These are phyloP conservation scores for Coniella vitis DNA, from an alignment of 2,329 filamentous ascomycete species.

Conservation along the genomic window DNA sequence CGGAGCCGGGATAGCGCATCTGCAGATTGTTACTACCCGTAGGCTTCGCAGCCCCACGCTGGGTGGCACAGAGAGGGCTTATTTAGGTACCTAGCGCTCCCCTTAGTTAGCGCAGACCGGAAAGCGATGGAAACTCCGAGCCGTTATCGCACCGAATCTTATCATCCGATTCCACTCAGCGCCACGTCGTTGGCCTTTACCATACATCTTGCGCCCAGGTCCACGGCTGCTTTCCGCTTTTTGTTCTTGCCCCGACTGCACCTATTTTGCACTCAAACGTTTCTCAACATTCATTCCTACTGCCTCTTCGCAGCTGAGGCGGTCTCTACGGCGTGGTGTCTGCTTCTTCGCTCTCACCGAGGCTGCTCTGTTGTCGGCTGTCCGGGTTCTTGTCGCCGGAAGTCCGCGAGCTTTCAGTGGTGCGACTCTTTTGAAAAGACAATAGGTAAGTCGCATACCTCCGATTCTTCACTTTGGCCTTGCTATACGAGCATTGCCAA, in stretches of 20 bases:
- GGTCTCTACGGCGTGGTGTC: background rate
- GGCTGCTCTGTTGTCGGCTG: background rate
- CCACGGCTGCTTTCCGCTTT: background rate
- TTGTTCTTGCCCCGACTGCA: background rate
- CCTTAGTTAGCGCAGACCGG: background rate
- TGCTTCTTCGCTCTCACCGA: background rate
- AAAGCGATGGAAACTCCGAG: background rate
- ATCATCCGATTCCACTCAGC: constrained; percentile 1
- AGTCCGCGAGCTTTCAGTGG: background rate
- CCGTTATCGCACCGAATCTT: constrained; percentile 2
- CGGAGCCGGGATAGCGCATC: background rate
- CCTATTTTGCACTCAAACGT: background rate
- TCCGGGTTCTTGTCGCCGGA: background rate
- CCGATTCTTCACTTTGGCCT: too few relatives aligned
- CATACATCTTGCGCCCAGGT: too few relatives aligned
- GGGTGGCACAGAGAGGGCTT: too few relatives aligned
- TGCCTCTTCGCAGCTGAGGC: background rate
- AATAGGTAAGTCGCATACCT: background rate
- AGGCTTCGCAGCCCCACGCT: too few relatives aligned
- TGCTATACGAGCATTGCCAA: too few relatives aligned
- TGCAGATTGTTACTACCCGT: too few relatives aligned
- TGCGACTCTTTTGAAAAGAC: background rate
- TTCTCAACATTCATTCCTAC: background rate
- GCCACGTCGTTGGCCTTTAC: constrained; percentile 1
- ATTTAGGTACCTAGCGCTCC: too few relatives aligned